Conservation (phyloP, 2,329 filamentous ascomycete genomes). For the Rhytidhysteron rufulum region DNA sequence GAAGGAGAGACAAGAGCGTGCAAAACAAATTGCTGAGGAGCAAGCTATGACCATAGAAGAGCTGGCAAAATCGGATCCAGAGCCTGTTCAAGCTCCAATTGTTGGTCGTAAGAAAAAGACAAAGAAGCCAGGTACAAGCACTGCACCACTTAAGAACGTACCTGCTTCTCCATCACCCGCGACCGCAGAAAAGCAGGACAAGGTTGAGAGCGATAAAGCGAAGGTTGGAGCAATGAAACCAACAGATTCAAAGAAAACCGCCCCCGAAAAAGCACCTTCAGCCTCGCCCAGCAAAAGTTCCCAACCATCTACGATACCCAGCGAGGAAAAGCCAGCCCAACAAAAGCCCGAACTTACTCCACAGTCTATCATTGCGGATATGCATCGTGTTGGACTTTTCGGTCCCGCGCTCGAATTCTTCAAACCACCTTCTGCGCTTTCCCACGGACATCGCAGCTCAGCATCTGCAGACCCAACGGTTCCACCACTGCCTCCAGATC, state of each 20-base stretch:
- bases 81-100: conserved; percentile 64
- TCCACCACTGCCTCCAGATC: conserved; percentile 28
- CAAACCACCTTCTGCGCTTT: conserved; percentile 35
- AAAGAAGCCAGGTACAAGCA: conserved; percentile 56
- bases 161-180: conserved; percentile 26
- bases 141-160: conserved; percentile 20
- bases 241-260: background rate
- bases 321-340: conserved; percentile 30
- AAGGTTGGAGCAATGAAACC: background rate
- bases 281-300: conserved; percentile 13
- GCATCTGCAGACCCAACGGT: conserved; percentile 18
- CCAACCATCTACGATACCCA: conserved; percentile 1
- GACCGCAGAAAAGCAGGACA: conserved; percentile 25
- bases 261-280: conserved; percentile 13
- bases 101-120: conserved; percentile 80
- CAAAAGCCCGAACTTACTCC: conserved; percentile 28
- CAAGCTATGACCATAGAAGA: conserved; percentile 37
- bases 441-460: conserved; percentile 22
- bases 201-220: conserved; percentile 5
- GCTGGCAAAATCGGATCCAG: conserved; percentile 44
- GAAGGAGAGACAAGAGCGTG: conserved; percentile 63
- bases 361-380: conserved; percentile 35
- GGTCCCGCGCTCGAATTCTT: conserved; percentile 40
- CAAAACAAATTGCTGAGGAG: conserved; percentile 62
- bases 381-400: conserved; percentile 36